phyloP scores from a whole-genome alignment of 1,284 basidiomycete species.

The Paramarasmius palmivorus region DNA sequence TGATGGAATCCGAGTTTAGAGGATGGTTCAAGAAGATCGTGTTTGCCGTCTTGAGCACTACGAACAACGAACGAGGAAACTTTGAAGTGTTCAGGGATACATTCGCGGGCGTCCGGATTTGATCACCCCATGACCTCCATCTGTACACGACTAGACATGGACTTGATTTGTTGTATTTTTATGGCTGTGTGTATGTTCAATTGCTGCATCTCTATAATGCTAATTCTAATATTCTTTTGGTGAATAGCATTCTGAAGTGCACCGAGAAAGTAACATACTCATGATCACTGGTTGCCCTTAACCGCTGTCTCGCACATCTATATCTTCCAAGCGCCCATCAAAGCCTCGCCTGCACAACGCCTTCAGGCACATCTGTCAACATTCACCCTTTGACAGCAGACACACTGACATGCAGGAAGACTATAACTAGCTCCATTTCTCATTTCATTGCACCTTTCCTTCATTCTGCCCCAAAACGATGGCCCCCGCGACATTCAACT shows the following conservation, averaged over 20 bases:
- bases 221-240: too few relatives aligned
- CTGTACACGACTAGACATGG: too few relatives aligned
- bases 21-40: constrained; percentile 41
- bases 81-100: constrained; percentile 33
- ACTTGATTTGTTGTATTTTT: not conserved
- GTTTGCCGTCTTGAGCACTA: constrained; percentile 41
- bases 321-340: not conserved
- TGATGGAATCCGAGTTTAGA: constrained; percentile 44
- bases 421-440: not conserved
- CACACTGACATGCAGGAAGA: not conserved
- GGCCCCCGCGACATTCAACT: constrained; percentile 1
- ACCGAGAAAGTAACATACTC: too few relatives aligned
- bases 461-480: not conserved
- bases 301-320: not conserved
- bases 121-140: not conserved
- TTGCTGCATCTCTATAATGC: too few relatives aligned
- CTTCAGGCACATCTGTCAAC: constrained; percentile 5
- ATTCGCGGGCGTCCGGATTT: constrained; percentile 30
- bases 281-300: not conserved
- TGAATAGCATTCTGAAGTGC: too few relatives aligned
- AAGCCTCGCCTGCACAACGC: not conserved
- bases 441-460: not conserved
- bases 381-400: not conserved
- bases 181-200: not conserved
- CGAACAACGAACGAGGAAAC: constrained; percentile 27